Base-by-base conservation (phyloP, 106 monocot genomes). In the Allium cepa region DNA sequence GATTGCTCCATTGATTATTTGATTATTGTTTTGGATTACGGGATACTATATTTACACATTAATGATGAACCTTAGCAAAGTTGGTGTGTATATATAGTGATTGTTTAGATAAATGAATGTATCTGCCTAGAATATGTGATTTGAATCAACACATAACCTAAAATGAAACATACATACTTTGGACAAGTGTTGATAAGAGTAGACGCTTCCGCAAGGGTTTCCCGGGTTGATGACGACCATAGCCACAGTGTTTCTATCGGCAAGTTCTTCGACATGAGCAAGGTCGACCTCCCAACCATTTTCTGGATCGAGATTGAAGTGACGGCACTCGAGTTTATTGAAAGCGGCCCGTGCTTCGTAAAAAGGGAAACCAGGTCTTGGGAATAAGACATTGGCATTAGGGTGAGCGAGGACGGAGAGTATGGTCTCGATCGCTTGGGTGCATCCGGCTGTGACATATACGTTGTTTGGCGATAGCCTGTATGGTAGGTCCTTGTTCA, bases 151-250 rank as follows among this genome's bases (percentile, higher is more conserved):
- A 36, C 5, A 36, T 5, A 36, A 36, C 36, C 36, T 36, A 36
- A 36, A 36, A 5, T 36, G 36, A 36, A 36, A 36, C 3, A 36
- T 36, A 36, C 36, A 3, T 36, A 79, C 90, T 78, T 83, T 78
- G 8, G 74, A 58, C 49, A 90, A 53, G 55, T 90, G 86, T 8
- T 83, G 69, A 66, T 80, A 81, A 4, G 73, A 72, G 56, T 78
- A 76, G 14, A 90, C 86, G 68, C 68, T 86, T 47, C 90, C 90
- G 53, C 78, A 81, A 9, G 90, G 90, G 62, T 86, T 90, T 55
- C 79, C 78, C 18, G 83, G 86, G 63, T 83, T 90, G 10, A 74
- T 62, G 45, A 90, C 14, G 49, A 90, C 90, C 51, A 90, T 90
- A 0, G 83, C 90, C 13, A 65, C 83, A 3, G 86, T 90, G 56